These are phyloP conservation scores for Coemansia sp. DNA, from an alignment of 192 early-diverging fungal species.

Conservation along the genomic window DNA sequence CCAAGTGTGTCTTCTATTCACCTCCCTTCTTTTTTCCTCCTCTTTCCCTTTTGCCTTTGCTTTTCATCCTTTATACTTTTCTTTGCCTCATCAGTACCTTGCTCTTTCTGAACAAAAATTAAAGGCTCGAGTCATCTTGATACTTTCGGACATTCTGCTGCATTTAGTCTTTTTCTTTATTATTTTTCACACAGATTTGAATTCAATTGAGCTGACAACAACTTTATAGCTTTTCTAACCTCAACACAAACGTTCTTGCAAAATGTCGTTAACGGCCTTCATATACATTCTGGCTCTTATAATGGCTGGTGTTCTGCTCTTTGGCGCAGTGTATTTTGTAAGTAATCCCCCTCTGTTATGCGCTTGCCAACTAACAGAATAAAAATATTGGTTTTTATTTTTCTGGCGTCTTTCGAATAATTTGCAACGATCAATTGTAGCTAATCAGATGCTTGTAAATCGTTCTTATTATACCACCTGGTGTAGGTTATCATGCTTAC, in stretches of 20 bases:
- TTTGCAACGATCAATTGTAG: not conserved
- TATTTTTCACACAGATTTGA: not conserved
- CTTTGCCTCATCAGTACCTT: not conserved
- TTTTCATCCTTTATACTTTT: not conserved
- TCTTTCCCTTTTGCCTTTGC: not conserved
- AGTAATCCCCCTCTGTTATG: too few species aligned
- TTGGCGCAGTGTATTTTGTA: slow-evolving; percentile 92
- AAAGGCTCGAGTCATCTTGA: not conserved
- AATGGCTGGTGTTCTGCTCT: slow-evolving; percentile 87
- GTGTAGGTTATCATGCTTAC: slow-evolving; percentile 72
- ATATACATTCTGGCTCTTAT: slow-evolving; percentile 92
- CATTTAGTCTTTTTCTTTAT: not conserved
- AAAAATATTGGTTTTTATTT: not conserved
- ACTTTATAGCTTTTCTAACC: not conserved
- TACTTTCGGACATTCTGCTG: not conserved
- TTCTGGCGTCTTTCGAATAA: not conserved
- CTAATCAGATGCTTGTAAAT: not conserved
- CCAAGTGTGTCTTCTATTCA: too few species aligned
- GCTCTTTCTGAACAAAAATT: not conserved
- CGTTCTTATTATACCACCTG: not conserved
- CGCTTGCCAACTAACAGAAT: too few species aligned
- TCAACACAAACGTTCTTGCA: slow-evolving; percentile 1
- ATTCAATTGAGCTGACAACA: not conserved
- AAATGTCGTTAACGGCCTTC: slow-evolving; percentile 46
- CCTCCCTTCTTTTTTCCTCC: not conserved